A percentile compares a stretch with the other conserved stretches of the same genome.
Evolutionary conservation across 2,329 filamentous ascomycete genomes (phyloP).

Genomic region (Sclerotinia spermophila): DNA sequence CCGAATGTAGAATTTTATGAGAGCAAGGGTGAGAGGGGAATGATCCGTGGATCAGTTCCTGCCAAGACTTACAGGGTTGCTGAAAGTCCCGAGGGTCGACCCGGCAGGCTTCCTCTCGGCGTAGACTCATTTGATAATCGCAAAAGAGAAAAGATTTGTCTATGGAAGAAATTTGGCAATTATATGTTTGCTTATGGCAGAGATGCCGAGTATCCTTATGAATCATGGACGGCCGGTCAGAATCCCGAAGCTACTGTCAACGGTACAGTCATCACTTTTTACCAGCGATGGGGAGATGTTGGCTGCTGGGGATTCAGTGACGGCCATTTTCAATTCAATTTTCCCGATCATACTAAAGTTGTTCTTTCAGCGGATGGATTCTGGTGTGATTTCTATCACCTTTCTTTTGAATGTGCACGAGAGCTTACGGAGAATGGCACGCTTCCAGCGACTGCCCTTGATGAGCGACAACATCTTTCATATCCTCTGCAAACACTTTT

Average conservation of each 20-base stretch:
- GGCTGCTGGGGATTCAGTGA: slow-evolving; percentile 80
- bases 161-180: slow-evolving; percentile 72
- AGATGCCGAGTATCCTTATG: slow-evolving; percentile 57
- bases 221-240: slow-evolving; percentile 42
- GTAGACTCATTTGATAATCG: slow-evolving; percentile 63
- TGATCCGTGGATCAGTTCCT: slow-evolving; percentile 60
- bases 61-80: slow-evolving; percentile 58
- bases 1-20: slow-evolving; percentile 68
- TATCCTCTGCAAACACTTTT: slow-evolving; percentile 71
- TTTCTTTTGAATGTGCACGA: slow-evolving; percentile 66
- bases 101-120: slow-evolving; percentile 58
- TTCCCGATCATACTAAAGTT: slow-evolving; percentile 83
- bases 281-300: slow-evolving; percentile 76
- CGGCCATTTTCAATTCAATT: slow-evolving; percentile 81
- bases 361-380: slow-evolving; percentile 71
- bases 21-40: slow-evolving; percentile 61
- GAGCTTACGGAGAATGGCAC: slow-evolving; percentile 61
- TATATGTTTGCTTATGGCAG: slow-evolving; percentile 72
- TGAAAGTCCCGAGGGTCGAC: slow-evolving; percentile 55
- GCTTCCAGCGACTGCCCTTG: slow-evolving; percentile 67
- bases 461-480: slow-evolving; percentile 66
- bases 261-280: slow-evolving; percentile 68
- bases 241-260: slow-evolving; percentile 5
- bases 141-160: slow-evolving; percentile 61
- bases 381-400: slow-evolving; percentile 74